Percentiles rank a stretch among this genome's conserved stretches.
These are phyloP conservation scores for Sphagnum tenellum DNA, from an alignment of 225 moss, liverwort and hornwort genomes.

Conservation along the genomic window DNA sequence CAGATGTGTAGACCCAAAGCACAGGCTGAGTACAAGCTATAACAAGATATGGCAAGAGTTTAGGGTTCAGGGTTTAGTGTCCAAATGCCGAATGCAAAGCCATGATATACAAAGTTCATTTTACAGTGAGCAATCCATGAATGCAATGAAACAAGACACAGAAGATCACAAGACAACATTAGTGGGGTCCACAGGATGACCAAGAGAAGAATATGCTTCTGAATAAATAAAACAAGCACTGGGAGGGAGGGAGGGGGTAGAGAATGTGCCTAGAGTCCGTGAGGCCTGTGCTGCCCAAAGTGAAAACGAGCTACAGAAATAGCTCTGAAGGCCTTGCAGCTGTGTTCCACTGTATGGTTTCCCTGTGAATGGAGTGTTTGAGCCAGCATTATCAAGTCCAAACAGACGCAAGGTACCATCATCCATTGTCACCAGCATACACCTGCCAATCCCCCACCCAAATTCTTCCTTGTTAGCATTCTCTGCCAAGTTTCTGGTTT, in stretches of 20 bases:
- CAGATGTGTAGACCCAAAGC: not conserved
- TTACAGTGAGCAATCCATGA: no score
- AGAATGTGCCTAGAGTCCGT: constrained; percentile 51
- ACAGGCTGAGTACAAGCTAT: no score
- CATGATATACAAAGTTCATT: no score
- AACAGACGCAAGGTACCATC: constrained; percentile 88
- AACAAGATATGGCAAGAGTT: no score
- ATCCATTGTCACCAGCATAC: constrained; percentile 87
- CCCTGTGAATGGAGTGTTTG: constrained; percentile 65
- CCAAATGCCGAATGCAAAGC: no score
- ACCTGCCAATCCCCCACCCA: constrained; percentile 39
- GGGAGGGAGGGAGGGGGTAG: not conserved
- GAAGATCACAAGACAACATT: no score
- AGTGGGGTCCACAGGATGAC: no score
- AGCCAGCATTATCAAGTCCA: constrained; percentile 67
- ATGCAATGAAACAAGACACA: no score
- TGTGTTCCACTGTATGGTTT: constrained; percentile 66
- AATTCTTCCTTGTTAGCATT: not conserved
- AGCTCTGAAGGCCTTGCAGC: constrained; percentile 79
- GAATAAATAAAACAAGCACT: constrained; percentile 3
- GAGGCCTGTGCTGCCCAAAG: constrained; percentile 86
- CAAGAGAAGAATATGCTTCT: no score
- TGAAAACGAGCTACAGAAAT: constrained; percentile 67
- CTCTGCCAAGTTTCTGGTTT: not conserved
- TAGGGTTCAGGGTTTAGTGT: no score